These are phyloP conservation scores for Trichopus zeylanicus DNA, from an alignment of 116 monocot species.

Conservation along the genomic window DNA sequence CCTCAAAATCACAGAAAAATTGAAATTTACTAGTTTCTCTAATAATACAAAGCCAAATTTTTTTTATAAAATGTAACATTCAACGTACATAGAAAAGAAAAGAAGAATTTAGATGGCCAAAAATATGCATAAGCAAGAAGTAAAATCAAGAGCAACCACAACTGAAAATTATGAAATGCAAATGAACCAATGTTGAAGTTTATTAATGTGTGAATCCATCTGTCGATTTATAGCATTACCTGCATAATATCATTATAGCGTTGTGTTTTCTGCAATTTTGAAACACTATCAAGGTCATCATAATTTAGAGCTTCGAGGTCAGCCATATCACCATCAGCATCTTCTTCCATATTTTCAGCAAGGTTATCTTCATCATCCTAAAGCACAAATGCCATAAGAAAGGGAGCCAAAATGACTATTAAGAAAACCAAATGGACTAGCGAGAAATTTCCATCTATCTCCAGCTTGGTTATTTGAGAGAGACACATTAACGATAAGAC, in stretches of 20 bases:
- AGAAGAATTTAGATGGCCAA: too few relatives aligned
- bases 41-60: too few relatives aligned
- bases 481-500: background rate
- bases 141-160: too few relatives aligned
- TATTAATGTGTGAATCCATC: background rate
- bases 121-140: too few relatives aligned
- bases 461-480: background rate
- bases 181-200: background rate
- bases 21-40: too few relatives aligned
- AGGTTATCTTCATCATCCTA: slow-evolving; percentile 66
- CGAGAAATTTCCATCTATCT: background rate
- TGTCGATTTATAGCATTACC: slow-evolving; percentile 22
- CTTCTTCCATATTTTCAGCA: slow-evolving; percentile 59
- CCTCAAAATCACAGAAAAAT: too few relatives aligned
- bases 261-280: slow-evolving; percentile 87
- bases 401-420: background rate
- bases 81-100: too few relatives aligned
- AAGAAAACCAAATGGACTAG: background rate
- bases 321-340: slow-evolving; percentile 61
- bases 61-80: too few relatives aligned
- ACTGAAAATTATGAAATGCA: too few relatives aligned
- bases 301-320: slow-evolving; percentile 89
- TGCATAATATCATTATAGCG: slow-evolving; percentile 87
- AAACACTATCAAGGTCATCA: slow-evolving; percentile 91
- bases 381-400: slow-evolving; percentile 2